These are phyloP conservation scores for Hyaloperonospora brassicae DNA, from an alignment of 352 stramenopile species.

Conservation along the genomic window DNA sequence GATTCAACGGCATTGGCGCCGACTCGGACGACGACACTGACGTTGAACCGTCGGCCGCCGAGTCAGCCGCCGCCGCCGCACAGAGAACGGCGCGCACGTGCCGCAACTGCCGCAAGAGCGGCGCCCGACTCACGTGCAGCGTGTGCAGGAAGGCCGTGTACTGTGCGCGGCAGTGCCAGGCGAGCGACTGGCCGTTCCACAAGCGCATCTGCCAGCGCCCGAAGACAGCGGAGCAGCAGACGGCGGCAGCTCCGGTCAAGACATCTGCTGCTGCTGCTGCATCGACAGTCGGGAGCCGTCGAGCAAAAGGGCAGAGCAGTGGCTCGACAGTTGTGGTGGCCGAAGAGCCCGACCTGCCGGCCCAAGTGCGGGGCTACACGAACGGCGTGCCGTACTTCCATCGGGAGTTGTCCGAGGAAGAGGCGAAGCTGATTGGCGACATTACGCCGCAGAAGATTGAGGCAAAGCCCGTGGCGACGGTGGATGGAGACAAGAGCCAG, in stretches of 20 bases:
- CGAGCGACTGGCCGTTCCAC: constrained; percentile 82
- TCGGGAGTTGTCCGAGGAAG: constrained; percentile 92
- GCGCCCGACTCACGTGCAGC: constrained; percentile 81
- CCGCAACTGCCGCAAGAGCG: constrained; percentile 70
- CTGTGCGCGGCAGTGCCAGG: constrained; percentile 70
- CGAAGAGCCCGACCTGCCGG: constrained; percentile 57
- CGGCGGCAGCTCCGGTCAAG: constrained; percentile 16
- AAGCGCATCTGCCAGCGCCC: constrained; percentile 85
- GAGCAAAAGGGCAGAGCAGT: constrained; percentile 11
- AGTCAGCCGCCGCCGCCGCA: constrained; percentile 6
- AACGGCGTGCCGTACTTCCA: constrained; percentile 94
- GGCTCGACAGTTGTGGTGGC: constrained; percentile 42
- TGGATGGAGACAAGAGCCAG: neutral
- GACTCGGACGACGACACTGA: constrained; percentile 37
- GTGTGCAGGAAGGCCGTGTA: constrained; percentile 84
- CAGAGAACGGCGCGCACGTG: constrained; percentile 23
- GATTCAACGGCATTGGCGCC: constrained; percentile 70
- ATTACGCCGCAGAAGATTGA: constrained; percentile 85
- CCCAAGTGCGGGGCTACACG: constrained; percentile 71
- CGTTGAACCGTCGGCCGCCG: constrained; percentile 10
- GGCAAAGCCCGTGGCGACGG: constrained; percentile 25
- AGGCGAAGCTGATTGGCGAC: constrained; percentile 95
- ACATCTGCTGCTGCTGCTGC: constrained; percentile 13
- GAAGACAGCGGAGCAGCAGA: constrained; percentile 39
- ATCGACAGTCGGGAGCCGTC: constrained; percentile 12